Evolutionary conservation across 768 basidiomycete genomes (phyloP).

Genomic region (Pisolithus marmoratus): DNA sequence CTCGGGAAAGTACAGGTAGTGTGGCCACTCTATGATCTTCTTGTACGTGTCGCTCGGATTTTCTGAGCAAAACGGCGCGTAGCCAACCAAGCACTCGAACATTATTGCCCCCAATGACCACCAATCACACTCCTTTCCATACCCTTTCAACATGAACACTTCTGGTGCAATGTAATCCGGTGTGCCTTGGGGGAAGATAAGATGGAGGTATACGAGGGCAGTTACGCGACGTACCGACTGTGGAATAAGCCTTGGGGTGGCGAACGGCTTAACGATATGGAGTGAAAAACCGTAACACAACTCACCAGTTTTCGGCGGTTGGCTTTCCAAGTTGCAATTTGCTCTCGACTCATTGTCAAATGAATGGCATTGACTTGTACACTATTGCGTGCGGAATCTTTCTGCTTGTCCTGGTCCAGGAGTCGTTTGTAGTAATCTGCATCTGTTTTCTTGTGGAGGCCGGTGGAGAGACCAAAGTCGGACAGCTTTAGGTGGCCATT

Average conservation of each 20-base stretch:
- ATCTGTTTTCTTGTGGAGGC: constrained; percentile 94
- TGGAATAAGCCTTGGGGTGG: constrained; percentile 78
- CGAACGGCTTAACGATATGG: constrained; percentile 2
- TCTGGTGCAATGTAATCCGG: constrained; percentile 85
- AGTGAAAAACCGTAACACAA: constrained; percentile 1
- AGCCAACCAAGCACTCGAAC: constrained; percentile 98
- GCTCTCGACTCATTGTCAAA: constrained; percentile 92
- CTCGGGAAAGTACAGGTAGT: constrained; percentile 89
- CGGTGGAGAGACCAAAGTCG: constrained; percentile 97
- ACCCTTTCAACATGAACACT: constrained; percentile 95
- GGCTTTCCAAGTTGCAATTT: constrained; percentile 99
- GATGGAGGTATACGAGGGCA: not conserved
- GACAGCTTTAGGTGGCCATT: constrained; percentile 96
- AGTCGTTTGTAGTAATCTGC: constrained; percentile 91
- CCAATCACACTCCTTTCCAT: constrained; percentile 99
- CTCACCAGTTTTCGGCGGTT: constrained; percentile 90
- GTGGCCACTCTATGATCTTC: constrained; percentile 95
- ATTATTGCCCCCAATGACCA: constrained; percentile 99
- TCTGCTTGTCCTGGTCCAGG: constrained; percentile 69
- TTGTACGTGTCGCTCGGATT: constrained; percentile 97
- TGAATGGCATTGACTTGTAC: constrained; percentile 98
- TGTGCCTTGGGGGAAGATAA: constrained; percentile 19
- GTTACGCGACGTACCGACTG: constrained; percentile 44
- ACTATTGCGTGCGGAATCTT: constrained; percentile 75
- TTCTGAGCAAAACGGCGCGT: constrained; percentile 96